Conservation (phyloP, 202 grass and related monocot genomes). For the Tripidium arundinaceum region DNA sequence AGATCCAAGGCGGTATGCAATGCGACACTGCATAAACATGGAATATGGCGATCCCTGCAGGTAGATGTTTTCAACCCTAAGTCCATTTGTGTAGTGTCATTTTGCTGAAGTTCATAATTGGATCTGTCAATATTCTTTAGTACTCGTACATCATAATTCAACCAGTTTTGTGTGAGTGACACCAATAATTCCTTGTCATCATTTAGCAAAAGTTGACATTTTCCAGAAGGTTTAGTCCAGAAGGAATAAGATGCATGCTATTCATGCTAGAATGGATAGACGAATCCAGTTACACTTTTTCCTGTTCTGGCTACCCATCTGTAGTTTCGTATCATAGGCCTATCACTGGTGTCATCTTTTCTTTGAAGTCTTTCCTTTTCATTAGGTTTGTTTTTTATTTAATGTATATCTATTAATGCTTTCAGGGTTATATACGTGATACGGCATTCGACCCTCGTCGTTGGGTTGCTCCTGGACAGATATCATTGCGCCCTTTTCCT, state of each 20-base stretch:
- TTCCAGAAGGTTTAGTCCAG: background rate
- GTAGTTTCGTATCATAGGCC: background rate
- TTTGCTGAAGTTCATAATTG: conserved; percentile 18
- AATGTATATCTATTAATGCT: conserved; percentile 26
- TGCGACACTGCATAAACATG: conserved; percentile 76
- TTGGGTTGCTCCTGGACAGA: conserved; percentile 88
- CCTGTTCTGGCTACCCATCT: background rate
- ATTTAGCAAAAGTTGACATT: background rate
- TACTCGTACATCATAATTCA: conserved; percentile 22
- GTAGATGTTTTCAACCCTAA: conserved; percentile 36
- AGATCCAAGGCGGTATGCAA: conserved; percentile 70
- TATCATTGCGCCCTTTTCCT: conserved; percentile 55
- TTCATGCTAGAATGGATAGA: background rate
- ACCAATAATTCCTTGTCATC: background rate
- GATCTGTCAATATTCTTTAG: conserved; percentile 18
- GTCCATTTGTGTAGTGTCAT: conserved; percentile 21
- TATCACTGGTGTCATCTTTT: conserved; percentile 2
- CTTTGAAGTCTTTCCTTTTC: background rate
- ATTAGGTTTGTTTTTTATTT: conserved; percentile 17
- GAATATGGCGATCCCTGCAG: conserved; percentile 70
- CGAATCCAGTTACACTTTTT: background rate
- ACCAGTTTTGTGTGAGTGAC: background rate
- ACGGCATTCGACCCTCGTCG: conserved; percentile 80
- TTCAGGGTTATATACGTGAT: conserved; percentile 76
- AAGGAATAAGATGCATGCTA: background rate